Conservation (phyloP, 352 stramenopile species). For the Phytophthora tubulina region DNA sequence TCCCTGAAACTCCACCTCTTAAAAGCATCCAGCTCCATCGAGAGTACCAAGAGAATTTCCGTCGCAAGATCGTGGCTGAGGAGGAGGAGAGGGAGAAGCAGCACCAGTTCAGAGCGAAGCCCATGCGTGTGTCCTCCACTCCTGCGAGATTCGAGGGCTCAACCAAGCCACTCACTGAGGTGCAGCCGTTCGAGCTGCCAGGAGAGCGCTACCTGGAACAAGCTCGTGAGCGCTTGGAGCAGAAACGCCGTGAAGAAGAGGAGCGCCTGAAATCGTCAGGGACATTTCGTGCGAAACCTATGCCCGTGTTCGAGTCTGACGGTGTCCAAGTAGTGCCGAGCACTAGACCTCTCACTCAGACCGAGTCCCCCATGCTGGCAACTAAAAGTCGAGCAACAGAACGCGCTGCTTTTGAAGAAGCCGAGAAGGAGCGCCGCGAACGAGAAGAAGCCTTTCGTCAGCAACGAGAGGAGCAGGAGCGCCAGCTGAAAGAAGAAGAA, state of each 20-base stretch:
- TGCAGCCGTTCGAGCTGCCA: slow-evolving; percentile 70
- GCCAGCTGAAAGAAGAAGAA: slow-evolving; percentile 68
- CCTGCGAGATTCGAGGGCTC: slow-evolving; percentile 75
- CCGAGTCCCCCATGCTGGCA: slow-evolving; percentile 66
- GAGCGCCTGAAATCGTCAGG: slow-evolving; percentile 47
- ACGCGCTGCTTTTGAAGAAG: slow-evolving; percentile 72
- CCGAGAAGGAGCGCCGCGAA: slow-evolving; percentile 72
- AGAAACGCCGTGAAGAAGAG: slow-evolving; percentile 69
- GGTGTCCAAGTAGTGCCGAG: slow-evolving; percentile 45
- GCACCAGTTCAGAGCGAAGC: slow-evolving; percentile 77
- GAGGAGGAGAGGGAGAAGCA: slow-evolving; percentile 63
- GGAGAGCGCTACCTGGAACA: slow-evolving; percentile 67
- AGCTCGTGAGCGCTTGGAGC: slow-evolving; percentile 67
- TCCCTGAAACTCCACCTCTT: slow-evolving; percentile 77
- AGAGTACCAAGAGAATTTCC: slow-evolving; percentile 78
- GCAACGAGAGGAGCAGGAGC: slow-evolving; percentile 59
- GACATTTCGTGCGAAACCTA: slow-evolving; percentile 73
- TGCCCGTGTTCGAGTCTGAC: slow-evolving; percentile 59
- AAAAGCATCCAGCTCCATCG: slow-evolving; percentile 79
- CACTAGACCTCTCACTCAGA: slow-evolving; percentile 52
- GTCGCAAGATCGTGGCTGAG: slow-evolving; percentile 65
- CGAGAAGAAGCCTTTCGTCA: slow-evolving; percentile 71
- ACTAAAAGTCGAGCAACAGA: slow-evolving; percentile 70
- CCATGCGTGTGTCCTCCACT: slow-evolving; percentile 65
- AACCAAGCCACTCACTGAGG: slow-evolving; percentile 74